Evolutionary conservation across 108 stramenopile species (phyloP), one percentile per base, ranked within the genome.

Genomic region (Mediolabrus comicus): DNA sequence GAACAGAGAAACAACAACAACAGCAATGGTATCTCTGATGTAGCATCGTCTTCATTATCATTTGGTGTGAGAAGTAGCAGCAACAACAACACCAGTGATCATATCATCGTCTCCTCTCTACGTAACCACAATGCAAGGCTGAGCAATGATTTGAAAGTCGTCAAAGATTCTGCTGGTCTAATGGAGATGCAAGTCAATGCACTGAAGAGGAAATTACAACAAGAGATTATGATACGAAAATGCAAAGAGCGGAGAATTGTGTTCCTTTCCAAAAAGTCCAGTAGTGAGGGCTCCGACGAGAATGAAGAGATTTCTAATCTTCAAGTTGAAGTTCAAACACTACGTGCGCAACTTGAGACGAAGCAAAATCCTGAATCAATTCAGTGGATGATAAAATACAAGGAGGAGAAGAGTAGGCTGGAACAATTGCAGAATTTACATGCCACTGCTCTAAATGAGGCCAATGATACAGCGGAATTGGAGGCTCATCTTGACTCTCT

Each of bases 181-280:
- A 56, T 60, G 13, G 73, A 63, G 19, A 4, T 32, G 22, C 75
- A 74, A 26, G 54, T 73, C 5, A 62, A 52, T 49, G 66, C 76
- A 11, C 72, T 82, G 3, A 82, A 82, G 36, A 36, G 81, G 35
- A 82, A 82, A 41, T 29, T 82, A 2, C 76, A 82, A 35, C 74
- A 82, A 59, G 81, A 82, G 71, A 75, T 59, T 2, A 46, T 82
- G 65, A 75, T 77, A 55, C 81, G 69, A 11, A 77, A 77, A 39
- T 77, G 62, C 55, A 82, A 82, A 32, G 74, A 82, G 28, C 59
- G 76, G 8, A 60, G 81, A n/a, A 73, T 82, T 11, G 60, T 39
- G 5, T 65, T 63, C 19, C 35, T 69, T 12, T 64, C 75, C 7
- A 39, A 43, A 22, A 72, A 72, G 30, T 8, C n/a, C 34, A 58